Base-by-base conservation (phyloP, 768 basidiomycete species). In the Symmetrospora coprosmae region DNA sequence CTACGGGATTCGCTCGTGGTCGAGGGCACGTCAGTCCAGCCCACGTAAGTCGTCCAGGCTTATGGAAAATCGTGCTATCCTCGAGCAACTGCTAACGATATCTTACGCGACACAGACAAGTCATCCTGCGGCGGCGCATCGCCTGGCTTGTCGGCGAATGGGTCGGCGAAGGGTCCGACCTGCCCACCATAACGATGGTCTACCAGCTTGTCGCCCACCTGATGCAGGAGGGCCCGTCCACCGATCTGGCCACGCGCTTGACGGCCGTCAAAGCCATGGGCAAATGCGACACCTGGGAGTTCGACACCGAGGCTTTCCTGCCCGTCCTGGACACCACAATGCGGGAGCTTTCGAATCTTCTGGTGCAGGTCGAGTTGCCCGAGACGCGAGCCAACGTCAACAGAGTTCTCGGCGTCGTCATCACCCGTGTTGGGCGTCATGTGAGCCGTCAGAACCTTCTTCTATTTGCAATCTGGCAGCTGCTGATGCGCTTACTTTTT, bases 81-180 rank as follows among this genome's bases (percentile, higher is more conserved):
- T n/a, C n/a, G n/a, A n/a, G n/a, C n/a, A n/a, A n/a, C n/a, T n/a
- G n/a, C n/a, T n/a, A n/a, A n/a, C n/a, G n/a, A n/a, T n/a, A n/a
- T n/a, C n/a, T n/a, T 52, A 46, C 31, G 28, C 35, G 30, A 45
- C 16, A 41, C 59, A 92, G 90, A 60, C 88, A 85, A 70, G 85
- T 86, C 0, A 85, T 97, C 53, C 80, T 97, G 63, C 92, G 96
- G 72, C 81, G 89, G n/a, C 80, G 91, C 31, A 85, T 96, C 65
- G 89, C 91, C 1, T 94, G 90, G 89, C 75, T 96, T 3, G 79
- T 96, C 45, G 90, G 91, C 25, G 85, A 83, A 76, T 89, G 87
- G 85, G 78, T 88, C 33, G 75, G 80, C 14, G 84, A 88, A 46
- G 77, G 79, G 31, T 37, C 62, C n/a, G n/a, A n/a, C 31, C 38